Evolutionary conservation across 208 protist genomes (phyloP).

Genomic region (Tritrichomonas foetus): DNA sequence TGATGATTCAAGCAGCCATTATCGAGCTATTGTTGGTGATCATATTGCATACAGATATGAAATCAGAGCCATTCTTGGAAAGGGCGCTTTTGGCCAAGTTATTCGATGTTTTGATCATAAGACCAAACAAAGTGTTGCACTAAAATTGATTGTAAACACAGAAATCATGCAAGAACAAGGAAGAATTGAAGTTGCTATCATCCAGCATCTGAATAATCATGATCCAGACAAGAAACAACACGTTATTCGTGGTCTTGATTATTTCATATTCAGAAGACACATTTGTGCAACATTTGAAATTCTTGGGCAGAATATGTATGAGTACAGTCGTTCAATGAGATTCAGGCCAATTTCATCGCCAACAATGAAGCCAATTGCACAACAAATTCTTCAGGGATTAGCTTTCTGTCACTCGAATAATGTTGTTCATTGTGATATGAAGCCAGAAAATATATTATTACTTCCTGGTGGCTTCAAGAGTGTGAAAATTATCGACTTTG

Average conservation of each 20-base stretch:
- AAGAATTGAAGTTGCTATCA: constrained; percentile 49
- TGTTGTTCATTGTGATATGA: constrained; percentile 58
- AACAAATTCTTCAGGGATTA: constrained; percentile 52
- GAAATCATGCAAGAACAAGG: constrained; percentile 57
- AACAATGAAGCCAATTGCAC: constrained; percentile 47
- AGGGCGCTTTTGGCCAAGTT: constrained; percentile 81
- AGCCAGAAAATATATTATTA: constrained; percentile 65
- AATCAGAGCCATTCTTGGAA: constrained; percentile 67
- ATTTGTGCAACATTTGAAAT: constrained; percentile 60
- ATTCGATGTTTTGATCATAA: constrained; percentile 70
- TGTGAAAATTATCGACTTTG: constrained; percentile 65
- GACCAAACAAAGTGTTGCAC: constrained; percentile 61
- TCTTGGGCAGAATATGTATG: constrained; percentile 57
- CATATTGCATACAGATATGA: constrained; percentile 72
- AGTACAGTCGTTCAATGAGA: constrained; percentile 47
- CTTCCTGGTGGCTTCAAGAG: background rate
- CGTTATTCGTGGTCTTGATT: constrained; percentile 48
- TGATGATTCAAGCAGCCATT: background rate
- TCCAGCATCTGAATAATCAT: constrained; percentile 46
- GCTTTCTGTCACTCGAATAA: constrained; percentile 35
- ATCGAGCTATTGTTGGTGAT: background rate
- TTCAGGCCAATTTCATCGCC: constrained; percentile 54
- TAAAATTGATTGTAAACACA: constrained; percentile 63
- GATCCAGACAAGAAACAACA: constrained; percentile 40
- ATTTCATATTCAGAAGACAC: constrained; percentile 53